Percentiles rank a stretch among this genome's conserved stretches.
phyloP scores from a whole-genome alignment of 176 grass and related monocot species.

The Oryza punctata region DNA sequence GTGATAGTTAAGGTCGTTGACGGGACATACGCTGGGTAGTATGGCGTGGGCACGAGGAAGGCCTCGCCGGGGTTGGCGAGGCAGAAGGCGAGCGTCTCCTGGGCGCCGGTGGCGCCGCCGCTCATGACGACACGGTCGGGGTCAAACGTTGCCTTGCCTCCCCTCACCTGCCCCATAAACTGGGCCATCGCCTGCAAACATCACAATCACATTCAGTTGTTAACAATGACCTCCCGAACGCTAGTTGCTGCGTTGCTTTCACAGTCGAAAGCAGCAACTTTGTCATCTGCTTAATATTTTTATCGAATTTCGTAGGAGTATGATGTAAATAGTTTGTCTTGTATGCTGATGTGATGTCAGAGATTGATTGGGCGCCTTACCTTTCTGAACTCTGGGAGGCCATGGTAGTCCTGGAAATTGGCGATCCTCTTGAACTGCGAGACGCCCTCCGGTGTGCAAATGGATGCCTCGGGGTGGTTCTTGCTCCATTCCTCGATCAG shows the following conservation, averaged over 20 bases:
- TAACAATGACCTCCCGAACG: not conserved
- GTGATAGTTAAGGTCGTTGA: not conserved
- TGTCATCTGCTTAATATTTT: not conserved
- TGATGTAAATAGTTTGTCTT: not conserved
- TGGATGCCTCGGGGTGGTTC: conserved; percentile 83
- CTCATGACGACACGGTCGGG: conserved; percentile 77
- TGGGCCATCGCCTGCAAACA: conserved; percentile 77
- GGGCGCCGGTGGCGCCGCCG: conserved; percentile 80
- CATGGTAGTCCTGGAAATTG: conserved; percentile 98
- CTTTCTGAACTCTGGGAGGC: conserved; percentile 70
- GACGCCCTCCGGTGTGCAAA: conserved; percentile 65
- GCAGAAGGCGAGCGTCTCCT: conserved; percentile 90
- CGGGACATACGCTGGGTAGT: conserved; percentile 77
- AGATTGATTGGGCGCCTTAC: conserved; percentile 27
- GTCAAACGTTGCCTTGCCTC: conserved; percentile 63
- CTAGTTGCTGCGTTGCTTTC: conserved; percentile 32
- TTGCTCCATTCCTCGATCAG: conserved; percentile 75
- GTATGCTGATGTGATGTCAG: not conserved
- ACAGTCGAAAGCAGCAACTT: not conserved
- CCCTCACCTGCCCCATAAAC: conserved; percentile 88
- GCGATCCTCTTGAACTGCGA: conserved; percentile 62
- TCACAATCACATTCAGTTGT: conserved; percentile 19
- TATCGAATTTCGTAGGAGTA: not conserved
- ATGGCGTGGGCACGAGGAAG: conserved; percentile 87
- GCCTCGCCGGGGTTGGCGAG: conserved; percentile 90